Evolutionary conservation across 805 yeast genomes (phyloP), one percentile per base, ranked within the genome.

Genomic region (Starmera amethionina): DNA sequence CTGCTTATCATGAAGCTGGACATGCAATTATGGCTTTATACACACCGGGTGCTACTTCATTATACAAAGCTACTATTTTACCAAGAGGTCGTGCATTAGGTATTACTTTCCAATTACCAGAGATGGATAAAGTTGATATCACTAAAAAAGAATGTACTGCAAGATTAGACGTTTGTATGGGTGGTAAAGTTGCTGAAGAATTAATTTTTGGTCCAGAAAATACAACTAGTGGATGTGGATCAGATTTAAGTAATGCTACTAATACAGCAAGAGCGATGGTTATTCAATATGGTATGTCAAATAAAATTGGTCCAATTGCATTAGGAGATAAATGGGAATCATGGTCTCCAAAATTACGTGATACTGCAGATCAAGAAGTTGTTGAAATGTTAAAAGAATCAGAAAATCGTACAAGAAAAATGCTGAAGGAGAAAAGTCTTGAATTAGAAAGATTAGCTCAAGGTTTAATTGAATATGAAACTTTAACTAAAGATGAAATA

Each of bases 1-100:
- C 99, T 14, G 98, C 98, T 2, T 93, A 80, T 62, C 99, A 93
- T 64, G 99, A 93, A 67, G 99, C 98, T 15, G 99, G 99, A 4
- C 99, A 93, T 65, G 98, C 98, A 5, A 86, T 93, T 42, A 88
- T 90, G 84, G 97, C 98, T 10, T 73, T 93, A 77, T 93, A 73
- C 61, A 86, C 96, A 5, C 79, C 81, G 13, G 96, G 95, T 15
- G 97, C 98, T 4, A 88, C 96, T 3, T 89, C 96, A 2, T 71
- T 93, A 48, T 93, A 93, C 67, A 93, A 93, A 64, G 97, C 97
- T 4, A 93, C 99, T 0, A 89, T 93, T 47, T 70, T 93, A 47
- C 98, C 98, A 35, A 75, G 99, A 57, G 99, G 99, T 35, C 70
- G 95, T 49, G 98, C 98, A 0, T 68, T 93, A 39, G 99, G 99